phyloP scores from a whole-genome alignment of 352 stramenopile genomes.

The Globisporangium acanthophoron region DNA sequence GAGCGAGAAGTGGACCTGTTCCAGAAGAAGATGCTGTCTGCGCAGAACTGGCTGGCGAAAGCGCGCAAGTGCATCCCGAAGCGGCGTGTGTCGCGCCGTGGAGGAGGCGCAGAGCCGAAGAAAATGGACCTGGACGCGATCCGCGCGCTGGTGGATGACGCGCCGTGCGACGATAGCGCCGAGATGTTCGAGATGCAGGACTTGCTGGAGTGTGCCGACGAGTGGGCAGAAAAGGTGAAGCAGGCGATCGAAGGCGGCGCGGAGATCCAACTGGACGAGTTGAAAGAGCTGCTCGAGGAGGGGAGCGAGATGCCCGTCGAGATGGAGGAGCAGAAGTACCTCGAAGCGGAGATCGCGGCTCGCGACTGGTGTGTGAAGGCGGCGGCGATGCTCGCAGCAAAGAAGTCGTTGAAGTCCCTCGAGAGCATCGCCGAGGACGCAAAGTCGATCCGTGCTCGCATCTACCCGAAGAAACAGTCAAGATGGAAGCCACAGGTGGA shows the following conservation, averaged over 20 bases:
- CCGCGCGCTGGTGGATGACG: constrained; percentile 77
- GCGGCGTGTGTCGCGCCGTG: constrained; percentile 50
- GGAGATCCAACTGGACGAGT: constrained; percentile 57
- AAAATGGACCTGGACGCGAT: constrained; percentile 83
- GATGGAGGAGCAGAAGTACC: constrained; percentile 82
- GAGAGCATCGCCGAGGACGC: constrained; percentile 53
- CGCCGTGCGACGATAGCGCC: constrained; percentile 76
- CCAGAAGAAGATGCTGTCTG: constrained; percentile 80
- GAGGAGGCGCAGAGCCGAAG: constrained; percentile 29
- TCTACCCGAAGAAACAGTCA: constrained; percentile 73
- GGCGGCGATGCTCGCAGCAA: constrained; percentile 39
- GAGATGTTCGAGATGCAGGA: constrained; percentile 90
- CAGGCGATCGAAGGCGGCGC: constrained; percentile 66
- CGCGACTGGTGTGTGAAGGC: constrained; percentile 72
- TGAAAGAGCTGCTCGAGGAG: constrained; percentile 78
- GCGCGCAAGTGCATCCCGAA: constrained; percentile 85
- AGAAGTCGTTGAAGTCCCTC: constrained; percentile 63
- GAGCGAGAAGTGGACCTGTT: constrained; percentile 72
- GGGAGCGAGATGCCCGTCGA: constrained; percentile 82
- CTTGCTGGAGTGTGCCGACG: constrained; percentile 79
- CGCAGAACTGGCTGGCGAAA: constrained; percentile 81
- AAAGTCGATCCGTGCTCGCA: constrained; percentile 59
- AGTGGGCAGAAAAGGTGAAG: constrained; percentile 77
- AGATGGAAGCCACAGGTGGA: constrained; percentile 83
- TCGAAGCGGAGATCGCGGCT: constrained; percentile 73